Evolutionary conservation across 2,329 filamentous ascomycete genomes (phyloP).

Genomic region (Calonectria ilicicola): DNA sequence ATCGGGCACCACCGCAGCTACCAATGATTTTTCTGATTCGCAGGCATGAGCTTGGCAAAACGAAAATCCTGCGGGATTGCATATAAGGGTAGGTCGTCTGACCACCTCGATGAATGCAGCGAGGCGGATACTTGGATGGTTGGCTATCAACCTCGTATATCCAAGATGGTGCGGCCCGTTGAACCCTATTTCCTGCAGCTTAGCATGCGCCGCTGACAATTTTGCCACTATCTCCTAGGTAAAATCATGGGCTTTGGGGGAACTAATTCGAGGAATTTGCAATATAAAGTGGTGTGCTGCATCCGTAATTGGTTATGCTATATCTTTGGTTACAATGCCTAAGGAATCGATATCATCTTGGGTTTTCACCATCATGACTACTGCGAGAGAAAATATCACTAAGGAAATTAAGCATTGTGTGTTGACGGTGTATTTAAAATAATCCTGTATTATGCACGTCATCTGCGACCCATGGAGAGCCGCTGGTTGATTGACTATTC

Average conservation of each 20-base stretch:
- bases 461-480: no score
- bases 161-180: neutral
- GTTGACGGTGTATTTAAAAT: no score
- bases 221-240: neutral
- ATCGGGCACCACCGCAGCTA: neutral
- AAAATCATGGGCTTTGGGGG: neutral
- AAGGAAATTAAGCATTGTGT: no score
- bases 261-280: neutral
- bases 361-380: no score
- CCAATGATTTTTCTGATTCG: neutral
- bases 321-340: no score
- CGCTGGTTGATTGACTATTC: no score
- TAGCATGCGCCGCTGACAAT: neutral
- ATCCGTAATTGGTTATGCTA: neutral
- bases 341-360: no score
- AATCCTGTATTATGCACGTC: no score
- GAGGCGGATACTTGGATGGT: neutral
- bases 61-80: neutral
- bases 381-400: no score
- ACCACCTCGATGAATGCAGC: neutral
- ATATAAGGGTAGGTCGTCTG: neutral
- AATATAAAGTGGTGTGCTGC: no score
- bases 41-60: neutral
- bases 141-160: no score
- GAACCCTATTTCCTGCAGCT: neutral